Conservation (phyloP, 2,329 filamentous ascomycete genomes). For the Xylaria sp. region DNA sequence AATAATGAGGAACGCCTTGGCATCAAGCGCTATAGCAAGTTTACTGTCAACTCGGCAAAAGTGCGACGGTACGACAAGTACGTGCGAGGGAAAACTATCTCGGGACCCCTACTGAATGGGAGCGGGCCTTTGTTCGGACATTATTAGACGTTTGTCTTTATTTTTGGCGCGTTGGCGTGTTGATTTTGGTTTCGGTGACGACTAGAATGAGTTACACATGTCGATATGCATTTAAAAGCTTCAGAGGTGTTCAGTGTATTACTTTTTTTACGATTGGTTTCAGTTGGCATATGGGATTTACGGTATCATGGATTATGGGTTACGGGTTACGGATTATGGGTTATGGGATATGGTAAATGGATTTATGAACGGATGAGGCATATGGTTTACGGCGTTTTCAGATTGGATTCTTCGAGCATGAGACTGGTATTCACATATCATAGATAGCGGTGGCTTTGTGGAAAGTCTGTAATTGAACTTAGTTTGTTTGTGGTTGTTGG, state of each 20-base stretch:
- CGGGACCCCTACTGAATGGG: constrained; percentile 28
- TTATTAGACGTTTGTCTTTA: constrained; percentile 1
- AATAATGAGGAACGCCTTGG: constrained; percentile 39
- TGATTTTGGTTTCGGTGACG: neutral
- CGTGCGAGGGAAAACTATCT: constrained; percentile 34
- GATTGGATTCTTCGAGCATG: constrained; percentile 9
- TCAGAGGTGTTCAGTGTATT: neutral
- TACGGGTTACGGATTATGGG: constrained; percentile 2
- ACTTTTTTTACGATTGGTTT: neutral
- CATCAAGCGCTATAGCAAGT: constrained; percentile 39
- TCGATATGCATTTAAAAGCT: neutral
- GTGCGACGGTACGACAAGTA: constrained; percentile 32
- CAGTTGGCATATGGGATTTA: constrained; percentile 12
- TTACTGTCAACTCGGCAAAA: constrained; percentile 36
- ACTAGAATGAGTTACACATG: neutral
- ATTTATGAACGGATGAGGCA: constrained; percentile 22
- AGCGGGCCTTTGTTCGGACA: constrained; percentile 33
- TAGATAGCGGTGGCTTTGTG: constrained; percentile 5
- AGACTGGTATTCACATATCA: neutral
- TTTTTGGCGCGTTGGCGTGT: neutral
- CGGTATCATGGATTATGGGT: constrained; percentile 22
- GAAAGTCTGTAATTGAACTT: neutral
- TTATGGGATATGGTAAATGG: constrained; percentile 7
- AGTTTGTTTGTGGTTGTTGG: neutral
- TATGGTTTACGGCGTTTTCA: constrained; percentile 28